phyloP scores from a whole-genome alignment of 2,329 filamentous ascomycete species.

The Cladosporium sp. region DNA sequence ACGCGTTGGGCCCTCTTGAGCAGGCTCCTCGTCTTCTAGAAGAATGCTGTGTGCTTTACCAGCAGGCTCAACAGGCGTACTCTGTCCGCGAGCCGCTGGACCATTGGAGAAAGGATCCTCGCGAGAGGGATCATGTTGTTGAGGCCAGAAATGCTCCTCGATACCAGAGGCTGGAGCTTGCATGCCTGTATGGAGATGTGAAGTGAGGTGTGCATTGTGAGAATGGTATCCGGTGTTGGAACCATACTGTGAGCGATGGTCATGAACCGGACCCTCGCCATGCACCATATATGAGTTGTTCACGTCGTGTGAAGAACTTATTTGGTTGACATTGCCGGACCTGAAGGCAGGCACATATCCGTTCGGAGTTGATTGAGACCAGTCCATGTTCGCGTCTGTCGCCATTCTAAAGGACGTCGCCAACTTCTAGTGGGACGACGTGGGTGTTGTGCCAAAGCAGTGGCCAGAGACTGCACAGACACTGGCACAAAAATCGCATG shows the following conservation, averaged over 20 bases:
- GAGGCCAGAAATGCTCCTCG: conserved; percentile 4
- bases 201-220: not conserved
- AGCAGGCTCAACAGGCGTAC: not conserved
- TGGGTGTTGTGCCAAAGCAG: not conserved
- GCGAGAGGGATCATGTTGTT: not conserved
- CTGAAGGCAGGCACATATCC: conserved; percentile 7
- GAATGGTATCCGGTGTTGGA: not conserved
- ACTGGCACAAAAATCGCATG: no score
- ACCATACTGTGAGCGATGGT: not conserved
- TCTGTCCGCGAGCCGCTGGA: not conserved
- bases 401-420: conserved; percentile 9
- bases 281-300: not conserved
- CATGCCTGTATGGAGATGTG: not conserved
- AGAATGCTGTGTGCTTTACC: not conserved
- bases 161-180: not conserved
- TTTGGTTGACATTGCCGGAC: not conserved
- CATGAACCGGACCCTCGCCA: not conserved
- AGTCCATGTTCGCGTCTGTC: conserved; percentile 17
- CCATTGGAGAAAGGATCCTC: not conserved
- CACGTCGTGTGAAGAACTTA: not conserved
- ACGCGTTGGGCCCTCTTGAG: not conserved
- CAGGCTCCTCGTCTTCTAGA: not conserved
- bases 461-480: not conserved
- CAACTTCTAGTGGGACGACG: not conserved
- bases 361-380: not conserved